These are phyloP conservation scores for Talaromyces rugulosus DNA, from an alignment of 2,329 filamentous ascomycete genomes.

Conservation along the genomic window DNA sequence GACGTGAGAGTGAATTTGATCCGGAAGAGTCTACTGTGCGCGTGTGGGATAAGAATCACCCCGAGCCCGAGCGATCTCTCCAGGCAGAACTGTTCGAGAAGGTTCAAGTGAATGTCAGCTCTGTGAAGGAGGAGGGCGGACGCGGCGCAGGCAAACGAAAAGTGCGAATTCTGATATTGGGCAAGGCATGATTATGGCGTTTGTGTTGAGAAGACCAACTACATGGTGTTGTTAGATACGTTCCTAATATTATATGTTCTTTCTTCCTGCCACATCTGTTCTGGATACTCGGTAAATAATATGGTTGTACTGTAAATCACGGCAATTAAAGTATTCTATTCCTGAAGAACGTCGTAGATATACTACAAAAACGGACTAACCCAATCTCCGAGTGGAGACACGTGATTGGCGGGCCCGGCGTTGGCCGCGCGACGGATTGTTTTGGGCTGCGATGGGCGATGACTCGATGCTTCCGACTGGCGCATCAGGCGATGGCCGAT, in stretches of 20 bases:
- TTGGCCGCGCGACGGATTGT: slow-evolving; percentile 12
- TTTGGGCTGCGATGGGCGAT: neutral
- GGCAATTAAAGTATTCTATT: neutral
- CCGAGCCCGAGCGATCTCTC: slow-evolving; percentile 32
- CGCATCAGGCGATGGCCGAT: neutral
- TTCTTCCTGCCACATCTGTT: neutral
- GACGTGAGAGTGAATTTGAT: slow-evolving; percentile 76
- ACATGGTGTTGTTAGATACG: neutral
- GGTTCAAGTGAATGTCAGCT: slow-evolving; percentile 81
- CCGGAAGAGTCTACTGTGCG: slow-evolving; percentile 76
- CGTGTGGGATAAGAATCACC: slow-evolving; percentile 50
- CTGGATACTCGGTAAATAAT: neutral
- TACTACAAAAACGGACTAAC: neutral
- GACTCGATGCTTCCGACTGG: neutral
- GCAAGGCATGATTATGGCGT: slow-evolving; percentile 15
- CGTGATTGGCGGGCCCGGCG: slow-evolving; percentile 2
- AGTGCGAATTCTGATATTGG: slow-evolving; percentile 41
- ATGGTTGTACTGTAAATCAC: neutral
- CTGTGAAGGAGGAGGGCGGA: slow-evolving; percentile 76
- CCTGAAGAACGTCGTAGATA: too few relatives aligned
- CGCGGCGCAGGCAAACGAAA: slow-evolving; percentile 84
- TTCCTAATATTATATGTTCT: neutral
- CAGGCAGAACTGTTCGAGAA: slow-evolving; percentile 85
- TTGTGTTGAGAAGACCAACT: neutral
- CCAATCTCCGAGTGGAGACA: neutral